phyloP scores from a whole-genome alignment of 2,329 filamentous ascomycete species.

The Fusarium caatingaense region DNA sequence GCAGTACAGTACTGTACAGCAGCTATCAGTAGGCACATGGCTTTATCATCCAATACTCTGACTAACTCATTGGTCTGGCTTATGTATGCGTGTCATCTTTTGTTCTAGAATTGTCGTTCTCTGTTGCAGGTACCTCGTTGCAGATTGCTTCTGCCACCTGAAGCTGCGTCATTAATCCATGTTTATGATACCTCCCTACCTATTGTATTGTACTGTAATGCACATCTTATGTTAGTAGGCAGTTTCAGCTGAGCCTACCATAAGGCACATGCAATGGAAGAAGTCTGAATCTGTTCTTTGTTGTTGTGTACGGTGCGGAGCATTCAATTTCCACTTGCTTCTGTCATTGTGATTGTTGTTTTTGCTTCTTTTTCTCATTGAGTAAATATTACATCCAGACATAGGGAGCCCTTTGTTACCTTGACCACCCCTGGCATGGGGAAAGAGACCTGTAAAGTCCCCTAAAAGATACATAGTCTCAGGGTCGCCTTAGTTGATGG shows the following conservation, averaged over 20 bases:
- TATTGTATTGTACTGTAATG: background rate
- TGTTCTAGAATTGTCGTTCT: background rate
- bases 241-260: background rate
- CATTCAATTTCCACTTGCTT: slow-evolving; percentile 19
- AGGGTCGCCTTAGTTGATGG: background rate
- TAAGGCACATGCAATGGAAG: background rate
- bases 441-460: slow-evolving; percentile 14
- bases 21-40: background rate
- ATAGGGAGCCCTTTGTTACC: slow-evolving; percentile 25
- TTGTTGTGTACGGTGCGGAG: background rate
- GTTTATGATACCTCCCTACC: background rate
- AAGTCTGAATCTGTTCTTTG: slow-evolving; percentile 1
- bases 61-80: background rate
- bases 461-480: slow-evolving; percentile 11
- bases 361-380: slow-evolving; percentile 19
- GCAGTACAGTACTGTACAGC: background rate
- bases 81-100: background rate
- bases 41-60: background rate
- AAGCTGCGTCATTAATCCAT: slow-evolving; percentile 18
- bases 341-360: slow-evolving; percentile 11
- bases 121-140: background rate
- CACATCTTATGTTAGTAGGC: background rate
- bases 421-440: background rate
- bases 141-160: background rate
- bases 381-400: background rate